A percentile compares a stretch with the other conserved stretches of the same genome.
Conservation (phyloP, 306 rosid genomes). For the Notholithocarpus densiflorus region DNA sequence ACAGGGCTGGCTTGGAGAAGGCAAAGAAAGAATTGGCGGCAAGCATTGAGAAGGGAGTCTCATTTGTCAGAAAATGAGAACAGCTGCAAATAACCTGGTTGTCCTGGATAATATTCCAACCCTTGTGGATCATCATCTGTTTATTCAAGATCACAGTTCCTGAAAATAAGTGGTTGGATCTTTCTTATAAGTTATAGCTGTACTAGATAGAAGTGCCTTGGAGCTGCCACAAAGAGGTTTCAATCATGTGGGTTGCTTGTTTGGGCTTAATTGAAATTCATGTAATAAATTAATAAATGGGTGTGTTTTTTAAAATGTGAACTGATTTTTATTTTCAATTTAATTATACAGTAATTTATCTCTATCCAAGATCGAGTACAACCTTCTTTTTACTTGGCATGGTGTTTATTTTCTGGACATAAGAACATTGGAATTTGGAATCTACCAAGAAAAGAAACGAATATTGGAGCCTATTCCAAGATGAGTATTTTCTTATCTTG, state of each 20-base stretch:
- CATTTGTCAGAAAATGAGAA: conserved; percentile 60
- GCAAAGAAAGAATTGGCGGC: conserved; percentile 71
- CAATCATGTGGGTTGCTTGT: neutral
- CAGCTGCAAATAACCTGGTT: neutral
- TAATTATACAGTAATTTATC: neutral
- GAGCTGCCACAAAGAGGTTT: neutral
- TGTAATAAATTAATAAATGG: neutral
- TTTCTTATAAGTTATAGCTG: conserved; percentile 13
- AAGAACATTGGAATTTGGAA: neutral
- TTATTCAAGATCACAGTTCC: conserved; percentile 5
- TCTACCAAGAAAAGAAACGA: too few relatives aligned
- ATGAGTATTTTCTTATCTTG: neutral
- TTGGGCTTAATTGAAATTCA: neutral
- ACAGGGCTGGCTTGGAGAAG: conserved; percentile 77
- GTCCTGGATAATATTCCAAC: neutral
- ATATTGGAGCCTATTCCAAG: neutral
- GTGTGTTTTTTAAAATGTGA: neutral
- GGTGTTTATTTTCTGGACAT: neutral
- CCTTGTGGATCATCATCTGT: neutral
- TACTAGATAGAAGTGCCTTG: neutral
- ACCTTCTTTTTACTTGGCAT: neutral
- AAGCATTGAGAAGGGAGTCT: conserved; percentile 77
- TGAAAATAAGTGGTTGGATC: conserved; percentile 26
- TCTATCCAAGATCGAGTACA: neutral
- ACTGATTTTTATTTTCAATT: neutral